Base-by-base conservation (phyloP, 148 eudicot species). In the Camellia sinensis region DNA sequence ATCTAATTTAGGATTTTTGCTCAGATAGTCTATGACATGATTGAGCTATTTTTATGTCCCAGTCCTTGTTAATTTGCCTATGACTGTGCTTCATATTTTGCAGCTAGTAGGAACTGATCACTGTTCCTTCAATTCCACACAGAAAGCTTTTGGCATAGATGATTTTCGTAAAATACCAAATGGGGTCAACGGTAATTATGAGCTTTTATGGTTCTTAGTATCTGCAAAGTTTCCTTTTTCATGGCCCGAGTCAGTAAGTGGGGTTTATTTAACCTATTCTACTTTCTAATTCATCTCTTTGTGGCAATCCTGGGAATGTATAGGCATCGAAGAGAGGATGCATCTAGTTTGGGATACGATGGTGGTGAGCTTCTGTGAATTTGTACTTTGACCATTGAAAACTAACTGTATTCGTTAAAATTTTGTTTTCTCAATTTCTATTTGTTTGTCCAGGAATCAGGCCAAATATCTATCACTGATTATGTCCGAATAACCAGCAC, bases 81-180 rank as follows among this genome's bases (percentile, higher is more conserved):
- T 15, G 37, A 17, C 11, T 13, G 19, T 71, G 29, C 44, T 80
- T 80, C 54, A 63, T 59, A 50, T 81, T 52, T 61, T 89, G 85
- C 92, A 97, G 99, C 92, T 97, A 41, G 93, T 97, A 46, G 99
- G 97, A 90, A 97, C 99, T 29, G 99, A 97, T 85, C 99, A 97
- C 85, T 97, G 99, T 83, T 64, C 90, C 77, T 97, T 94, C 83
- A 97, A 90, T 79, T 90, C 98, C 66, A 89, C 92, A n/a, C 99
- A 97, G 75, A 97, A 94, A 82, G 92, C 95, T 81, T 59, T 89
- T 5, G 99, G 99, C 65, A 85, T 87, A 80, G 91, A 91, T 53
- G 99, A 97, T 85, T 97, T 97, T 75, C 91, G 99, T 43, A 97
- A 90, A 86, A 94, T 97, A 54, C 99, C 98, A 43, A 97, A 97